Conservation (phyloP, 129 eudicot genomes). For the Chrysanthemum lavandulifolium region DNA sequence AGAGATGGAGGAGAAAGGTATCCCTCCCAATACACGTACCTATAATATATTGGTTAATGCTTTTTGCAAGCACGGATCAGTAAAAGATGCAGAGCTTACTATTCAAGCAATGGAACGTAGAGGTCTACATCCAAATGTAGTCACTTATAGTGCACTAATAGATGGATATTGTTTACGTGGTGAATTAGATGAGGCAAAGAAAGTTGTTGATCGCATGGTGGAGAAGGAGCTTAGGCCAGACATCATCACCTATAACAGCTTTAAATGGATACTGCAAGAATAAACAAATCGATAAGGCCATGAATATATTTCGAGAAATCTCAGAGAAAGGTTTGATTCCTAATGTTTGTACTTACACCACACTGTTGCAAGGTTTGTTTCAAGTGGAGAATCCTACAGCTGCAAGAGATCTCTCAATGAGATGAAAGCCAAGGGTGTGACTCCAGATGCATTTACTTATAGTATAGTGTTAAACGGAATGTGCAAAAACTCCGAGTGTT, state of each 20-base stretch:
- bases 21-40: constrained; percentile 5
- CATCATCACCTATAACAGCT: constrained; percentile 16
- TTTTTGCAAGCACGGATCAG: constrained; percentile 21
- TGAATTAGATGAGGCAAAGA: constrained; percentile 25
- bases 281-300: constrained; percentile 18
- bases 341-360: constrained; percentile 2
- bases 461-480: constrained; percentile 14
- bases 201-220: constrained; percentile 23
- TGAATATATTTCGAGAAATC: constrained; percentile 25
- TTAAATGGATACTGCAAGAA: constrained; percentile 30
- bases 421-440: too few species aligned
- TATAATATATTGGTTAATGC: constrained; percentile 28
- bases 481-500: constrained; percentile 11
- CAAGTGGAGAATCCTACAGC: too few species aligned
- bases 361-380: too few species aligned
- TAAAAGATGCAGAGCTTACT: constrained; percentile 24
- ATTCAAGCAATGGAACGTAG: constrained; percentile 14
- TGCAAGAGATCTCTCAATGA: too few species aligned
- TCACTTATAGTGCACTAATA: constrained; percentile 29
- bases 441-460: too few species aligned
- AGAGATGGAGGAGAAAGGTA: constrained; percentile 26
- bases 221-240: constrained; percentile 15
- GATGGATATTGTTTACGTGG: constrained; percentile 52
- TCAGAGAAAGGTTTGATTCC: constrained; percentile 21
- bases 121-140: constrained; percentile 28